Percentiles rank a stretch among this genome's conserved stretches.
Evolutionary conservation across 495 filamentous ascomycete species (phyloP).

Genomic region (Jackrogersella multiformis): DNA sequence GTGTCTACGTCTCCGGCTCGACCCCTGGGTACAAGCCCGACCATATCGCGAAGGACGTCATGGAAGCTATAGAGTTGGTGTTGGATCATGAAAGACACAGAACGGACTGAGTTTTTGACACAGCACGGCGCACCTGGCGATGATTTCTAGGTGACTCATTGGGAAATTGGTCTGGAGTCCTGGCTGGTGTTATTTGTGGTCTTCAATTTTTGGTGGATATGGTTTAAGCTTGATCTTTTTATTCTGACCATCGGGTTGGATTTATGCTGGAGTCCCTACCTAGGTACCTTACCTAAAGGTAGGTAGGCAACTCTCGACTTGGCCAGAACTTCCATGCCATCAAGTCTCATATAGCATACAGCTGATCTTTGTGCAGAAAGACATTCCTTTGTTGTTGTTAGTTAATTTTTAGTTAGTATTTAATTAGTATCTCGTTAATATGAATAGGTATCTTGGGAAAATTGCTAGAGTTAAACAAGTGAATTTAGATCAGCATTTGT

Average conservation of each 20-base stretch:
- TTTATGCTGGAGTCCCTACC: no score
- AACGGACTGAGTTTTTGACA: not conserved
- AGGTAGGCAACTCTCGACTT: no score
- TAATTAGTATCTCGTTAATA: not conserved
- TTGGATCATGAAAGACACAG: conserved; percentile 40
- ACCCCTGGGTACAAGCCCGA: conserved; percentile 43
- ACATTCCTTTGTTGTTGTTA: not conserved
- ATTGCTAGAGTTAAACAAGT: not conserved
- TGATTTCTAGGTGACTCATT: not conserved
- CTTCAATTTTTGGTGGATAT: no score
- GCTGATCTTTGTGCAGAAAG: no score
- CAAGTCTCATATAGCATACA: no score
- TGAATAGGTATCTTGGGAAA: not conserved
- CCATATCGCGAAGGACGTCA: conserved; percentile 46
- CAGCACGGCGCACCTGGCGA: not conserved
- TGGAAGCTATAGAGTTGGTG: conserved; percentile 52
- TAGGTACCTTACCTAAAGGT: no score
- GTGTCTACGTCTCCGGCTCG: conserved; percentile 32
- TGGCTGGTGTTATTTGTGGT: no score
- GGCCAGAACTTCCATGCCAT: no score
- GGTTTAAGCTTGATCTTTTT: no score
- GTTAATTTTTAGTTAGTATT: not conserved
- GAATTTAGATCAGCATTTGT: not conserved
- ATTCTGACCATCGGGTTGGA: no score
- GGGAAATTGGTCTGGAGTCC: no score